Evolutionary conservation across 306 rosid species (phyloP).

Genomic region (Gillenia trifoliata): DNA sequence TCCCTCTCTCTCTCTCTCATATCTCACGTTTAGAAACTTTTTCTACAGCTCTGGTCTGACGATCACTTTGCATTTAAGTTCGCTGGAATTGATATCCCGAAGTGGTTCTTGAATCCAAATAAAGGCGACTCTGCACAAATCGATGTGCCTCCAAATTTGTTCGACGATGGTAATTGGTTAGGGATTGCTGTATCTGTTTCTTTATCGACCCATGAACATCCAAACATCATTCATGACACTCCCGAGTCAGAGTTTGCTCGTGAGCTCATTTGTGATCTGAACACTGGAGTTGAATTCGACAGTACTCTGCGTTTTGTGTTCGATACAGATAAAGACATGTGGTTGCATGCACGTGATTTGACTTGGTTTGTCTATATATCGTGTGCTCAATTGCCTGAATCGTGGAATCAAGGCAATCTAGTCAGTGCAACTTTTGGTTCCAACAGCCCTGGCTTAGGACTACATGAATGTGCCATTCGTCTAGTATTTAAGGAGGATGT

Average conservation of each 20-base stretch:
- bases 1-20: not conserved
- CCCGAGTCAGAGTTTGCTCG: not conserved
- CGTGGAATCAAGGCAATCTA: not conserved
- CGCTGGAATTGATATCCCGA: not conserved
- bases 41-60: not conserved
- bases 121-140: slow-evolving; percentile 2
- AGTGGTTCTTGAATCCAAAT: not conserved
- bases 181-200: slow-evolving; percentile 1
- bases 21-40: not conserved
- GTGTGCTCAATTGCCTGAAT: not conserved
- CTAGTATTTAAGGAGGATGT: not conserved
- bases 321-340: not conserved
- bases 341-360: not conserved
- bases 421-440: not conserved
- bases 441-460: not conserved
- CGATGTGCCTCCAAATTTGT: not conserved
- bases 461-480: not conserved
- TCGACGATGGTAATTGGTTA: not conserved
- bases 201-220: not conserved
- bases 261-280: not conserved
- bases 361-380: not conserved
- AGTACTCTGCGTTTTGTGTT: not conserved
- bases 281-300: not conserved
- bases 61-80: not conserved
- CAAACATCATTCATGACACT: not conserved